Evolutionary conservation across 108 stramenopile species (phyloP).

Genomic region (Discostella pseudostelligera): DNA sequence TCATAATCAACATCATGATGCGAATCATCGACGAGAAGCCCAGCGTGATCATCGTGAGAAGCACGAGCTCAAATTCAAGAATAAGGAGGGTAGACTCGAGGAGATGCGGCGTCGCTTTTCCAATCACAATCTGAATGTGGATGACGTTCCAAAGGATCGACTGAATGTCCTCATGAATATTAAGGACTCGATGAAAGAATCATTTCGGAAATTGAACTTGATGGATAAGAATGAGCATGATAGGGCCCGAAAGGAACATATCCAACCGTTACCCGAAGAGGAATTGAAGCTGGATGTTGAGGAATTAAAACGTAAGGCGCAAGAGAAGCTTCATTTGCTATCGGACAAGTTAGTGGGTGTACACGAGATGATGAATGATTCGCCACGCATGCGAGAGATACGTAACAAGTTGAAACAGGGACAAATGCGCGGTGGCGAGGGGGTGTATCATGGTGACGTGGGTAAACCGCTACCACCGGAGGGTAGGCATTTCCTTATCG

Average conservation of each 20-base stretch:
- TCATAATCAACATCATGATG: neutral
- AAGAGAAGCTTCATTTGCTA: conserved; percentile 4
- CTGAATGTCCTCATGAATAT: conserved; percentile 17
- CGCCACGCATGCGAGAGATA: neutral
- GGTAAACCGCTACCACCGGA: conserved; percentile 20
- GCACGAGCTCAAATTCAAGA: conserved; percentile 2
- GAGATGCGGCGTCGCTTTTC: conserved; percentile 29
- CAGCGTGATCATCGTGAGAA: neutral
- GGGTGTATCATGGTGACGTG: conserved; percentile 18
- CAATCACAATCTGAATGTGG: conserved; percentile 11
- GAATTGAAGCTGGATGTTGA: no score
- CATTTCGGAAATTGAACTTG: conserved; percentile 2
- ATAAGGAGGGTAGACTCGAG: conserved; percentile 19
- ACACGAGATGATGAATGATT: neutral
- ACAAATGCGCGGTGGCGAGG: conserved; percentile 14
- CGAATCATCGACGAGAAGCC: conserved; percentile 4
- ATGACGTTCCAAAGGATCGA: conserved; percentile 12
- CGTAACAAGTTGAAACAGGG: neutral
- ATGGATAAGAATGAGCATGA: conserved; percentile 12
- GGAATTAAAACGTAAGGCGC: conserved; percentile 27
- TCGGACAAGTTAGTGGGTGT: no score
- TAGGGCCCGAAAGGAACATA: conserved; percentile 2
- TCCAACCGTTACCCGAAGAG: conserved; percentile 6
- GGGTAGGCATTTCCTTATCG: conserved; percentile 10
- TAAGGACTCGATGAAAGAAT: conserved; percentile 14